A percentile compares a stretch with the other conserved stretches of the same genome.
phyloP scores from a whole-genome alignment of 2,329 filamentous ascomycete species.

The Nothophaeocryptopus gaeumannii region DNA sequence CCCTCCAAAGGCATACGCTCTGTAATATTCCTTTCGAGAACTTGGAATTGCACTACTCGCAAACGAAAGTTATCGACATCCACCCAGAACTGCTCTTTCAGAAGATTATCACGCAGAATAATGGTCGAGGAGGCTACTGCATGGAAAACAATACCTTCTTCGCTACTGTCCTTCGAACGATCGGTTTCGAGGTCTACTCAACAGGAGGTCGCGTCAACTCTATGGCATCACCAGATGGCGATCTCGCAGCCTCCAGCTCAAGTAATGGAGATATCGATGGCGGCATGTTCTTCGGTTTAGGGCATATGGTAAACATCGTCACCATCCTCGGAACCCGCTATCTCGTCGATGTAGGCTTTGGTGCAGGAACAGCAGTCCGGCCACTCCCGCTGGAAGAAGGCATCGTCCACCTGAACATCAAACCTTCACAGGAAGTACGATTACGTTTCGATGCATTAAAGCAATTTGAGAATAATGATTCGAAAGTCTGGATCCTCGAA shows the following conservation, averaged over 20 bases:
- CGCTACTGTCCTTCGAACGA: conserved; percentile 47
- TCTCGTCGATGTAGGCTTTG: conserved; percentile 63
- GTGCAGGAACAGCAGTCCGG: conserved; percentile 57
- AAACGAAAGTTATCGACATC: conserved; percentile 48
- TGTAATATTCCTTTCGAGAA: conserved; percentile 56
- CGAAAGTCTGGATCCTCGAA: conserved; percentile 46
- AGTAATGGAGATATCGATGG: not conserved
- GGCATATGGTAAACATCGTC: conserved; percentile 46
- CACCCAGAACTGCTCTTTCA: conserved; percentile 51
- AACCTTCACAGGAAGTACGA: conserved; percentile 12
- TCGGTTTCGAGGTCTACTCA: conserved; percentile 49
- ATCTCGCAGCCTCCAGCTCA: conserved; percentile 24
- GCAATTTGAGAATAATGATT: conserved; percentile 25
- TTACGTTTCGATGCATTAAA: conserved; percentile 19
- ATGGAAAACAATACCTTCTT: conserved; percentile 59
- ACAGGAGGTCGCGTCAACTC: conserved; percentile 40
- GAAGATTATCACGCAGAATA: conserved; percentile 47
- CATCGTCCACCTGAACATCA: conserved; percentile 28
- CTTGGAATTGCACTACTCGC: conserved; percentile 54
- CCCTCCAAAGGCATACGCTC: conserved; percentile 34
- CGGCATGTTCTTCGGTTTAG: conserved; percentile 26
- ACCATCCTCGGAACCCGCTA: conserved; percentile 50
- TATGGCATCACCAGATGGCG: conserved; percentile 12
- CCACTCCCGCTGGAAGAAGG: conserved; percentile 56
- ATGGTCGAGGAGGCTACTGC: conserved; percentile 56